Evolutionary conservation across 176 grass and related monocot species (phyloP).

Genomic region (Aegilops umbellulata): DNA sequence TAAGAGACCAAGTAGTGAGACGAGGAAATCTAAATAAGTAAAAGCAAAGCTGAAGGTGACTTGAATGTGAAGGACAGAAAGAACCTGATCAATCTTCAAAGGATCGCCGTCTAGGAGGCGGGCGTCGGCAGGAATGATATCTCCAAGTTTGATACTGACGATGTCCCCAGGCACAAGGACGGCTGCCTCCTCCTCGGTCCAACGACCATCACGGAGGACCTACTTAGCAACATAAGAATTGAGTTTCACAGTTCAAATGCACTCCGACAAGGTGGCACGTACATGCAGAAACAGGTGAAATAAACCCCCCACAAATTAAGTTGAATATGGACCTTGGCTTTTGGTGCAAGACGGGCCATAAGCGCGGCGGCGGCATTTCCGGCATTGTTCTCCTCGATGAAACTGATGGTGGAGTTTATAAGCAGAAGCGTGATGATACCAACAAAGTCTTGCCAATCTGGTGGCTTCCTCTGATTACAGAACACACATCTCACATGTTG

Average conservation of each 20-base stretch:
- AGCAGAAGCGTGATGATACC: not conserved
- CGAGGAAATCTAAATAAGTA: not conserved
- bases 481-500: not conserved
- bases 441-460: constrained; percentile 9
- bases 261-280: not conserved
- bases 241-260: not conserved
- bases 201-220: constrained; percentile 4
- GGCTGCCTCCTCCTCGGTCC: constrained; percentile 19
- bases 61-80: not conserved
- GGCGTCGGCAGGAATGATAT: constrained; percentile 60
- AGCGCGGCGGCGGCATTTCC: constrained; percentile 17
- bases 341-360: constrained; percentile 19
- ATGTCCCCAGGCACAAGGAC: constrained; percentile 60
- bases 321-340: constrained; percentile 9
- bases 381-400: constrained; percentile 6
- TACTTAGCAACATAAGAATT: not conserved
- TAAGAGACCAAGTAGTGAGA: not conserved
- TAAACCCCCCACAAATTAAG: not conserved
- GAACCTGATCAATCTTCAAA: constrained; percentile 64
- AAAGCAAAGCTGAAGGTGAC: not conserved
- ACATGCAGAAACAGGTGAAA: not conserved
- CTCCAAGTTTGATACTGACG: constrained; percentile 61
- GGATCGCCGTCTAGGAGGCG: constrained; percentile 63
- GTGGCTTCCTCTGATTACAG: not conserved
- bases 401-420: constrained; percentile 19